Evolutionary conservation across 257 asterid genomes (phyloP).

Genomic region (Rubia yunnanensis): DNA sequence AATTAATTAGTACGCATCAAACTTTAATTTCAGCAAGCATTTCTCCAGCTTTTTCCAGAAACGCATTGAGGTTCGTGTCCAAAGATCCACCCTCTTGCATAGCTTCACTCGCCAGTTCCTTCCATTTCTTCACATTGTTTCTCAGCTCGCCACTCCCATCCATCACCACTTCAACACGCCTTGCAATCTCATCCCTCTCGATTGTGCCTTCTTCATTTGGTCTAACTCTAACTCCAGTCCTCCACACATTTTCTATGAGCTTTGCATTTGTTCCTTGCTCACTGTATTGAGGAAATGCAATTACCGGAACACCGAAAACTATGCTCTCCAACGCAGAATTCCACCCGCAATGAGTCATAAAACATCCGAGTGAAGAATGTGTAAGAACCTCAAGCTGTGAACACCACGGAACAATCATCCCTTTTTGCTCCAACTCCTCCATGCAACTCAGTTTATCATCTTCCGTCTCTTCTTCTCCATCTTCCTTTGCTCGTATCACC

Average conservation of each 20-base stretch:
- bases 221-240: conserved; percentile 39
- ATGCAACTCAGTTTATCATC: conserved; percentile 13
- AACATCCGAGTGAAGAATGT: conserved; percentile 28
- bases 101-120: conserved; percentile 17
- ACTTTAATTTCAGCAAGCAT: too few species aligned
- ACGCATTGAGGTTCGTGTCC: not conserved
- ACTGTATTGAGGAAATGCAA: conserved; percentile 25
- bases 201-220: conserved; percentile 24
- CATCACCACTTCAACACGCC: conserved; percentile 41
- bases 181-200: conserved; percentile 30
- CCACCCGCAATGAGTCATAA: conserved; percentile 29
- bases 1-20: too few species aligned
- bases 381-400: conserved; percentile 26
- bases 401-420: conserved; percentile 30
- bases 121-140: conserved; percentile 21
- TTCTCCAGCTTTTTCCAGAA: too few species aligned
- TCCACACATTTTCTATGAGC: conserved; percentile 55
- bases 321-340: conserved; percentile 26
- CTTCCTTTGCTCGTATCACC: conserved; percentile 21
- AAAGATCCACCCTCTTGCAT: conserved; percentile 19
- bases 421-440: conserved; percentile 19
- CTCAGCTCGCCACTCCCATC: conserved; percentile 30
- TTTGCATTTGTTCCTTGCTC: conserved; percentile 48
- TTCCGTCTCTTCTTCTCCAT: conserved; percentile 5
- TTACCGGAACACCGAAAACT: conserved; percentile 14